These are phyloP conservation scores for Leucoagaricus sp. DNA, from an alignment of 1,284 basidiomycete genomes.

Conservation along the genomic window DNA sequence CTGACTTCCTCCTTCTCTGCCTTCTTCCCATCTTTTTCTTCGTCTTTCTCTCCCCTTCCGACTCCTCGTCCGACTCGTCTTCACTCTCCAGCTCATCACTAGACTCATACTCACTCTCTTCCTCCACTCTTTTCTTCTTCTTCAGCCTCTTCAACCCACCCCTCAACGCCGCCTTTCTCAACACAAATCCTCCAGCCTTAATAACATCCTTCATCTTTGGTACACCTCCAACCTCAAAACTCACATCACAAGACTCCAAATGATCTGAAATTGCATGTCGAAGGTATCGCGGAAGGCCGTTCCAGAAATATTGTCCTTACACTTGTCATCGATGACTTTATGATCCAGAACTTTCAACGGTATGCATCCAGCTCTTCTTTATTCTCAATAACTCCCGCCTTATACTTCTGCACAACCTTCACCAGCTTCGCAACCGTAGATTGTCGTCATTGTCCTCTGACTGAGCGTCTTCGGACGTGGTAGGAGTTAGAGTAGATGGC, in stretches of 20 bases:
- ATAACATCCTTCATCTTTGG: conserved; percentile 3
- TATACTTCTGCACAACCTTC: neutral
- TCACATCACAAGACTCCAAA: neutral
- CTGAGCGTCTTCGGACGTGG: no score
- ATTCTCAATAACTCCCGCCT: neutral
- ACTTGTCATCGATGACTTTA: neutral
- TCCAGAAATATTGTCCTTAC: neutral
- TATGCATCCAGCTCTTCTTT: neutral
- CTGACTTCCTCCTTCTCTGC: no score
- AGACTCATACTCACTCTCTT: neutral
- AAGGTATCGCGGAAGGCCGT: neutral
- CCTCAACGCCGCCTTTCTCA: neutral
- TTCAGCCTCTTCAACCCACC: neutral
- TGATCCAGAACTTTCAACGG: neutral
- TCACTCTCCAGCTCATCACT: neutral
- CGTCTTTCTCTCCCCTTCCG: neutral
- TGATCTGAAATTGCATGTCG: neutral
- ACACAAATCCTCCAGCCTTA: conserved; percentile 8
- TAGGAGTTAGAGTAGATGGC: no score
- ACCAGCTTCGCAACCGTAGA: neutral
- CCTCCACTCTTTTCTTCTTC: neutral
- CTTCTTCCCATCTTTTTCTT: neutral
- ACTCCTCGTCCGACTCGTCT: no score
- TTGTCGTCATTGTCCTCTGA: no score
- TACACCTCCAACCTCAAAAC: neutral